phyloP scores from a whole-genome alignment of 2,329 filamentous ascomycete species.

The Fusarium pseudoanthophilum region DNA sequence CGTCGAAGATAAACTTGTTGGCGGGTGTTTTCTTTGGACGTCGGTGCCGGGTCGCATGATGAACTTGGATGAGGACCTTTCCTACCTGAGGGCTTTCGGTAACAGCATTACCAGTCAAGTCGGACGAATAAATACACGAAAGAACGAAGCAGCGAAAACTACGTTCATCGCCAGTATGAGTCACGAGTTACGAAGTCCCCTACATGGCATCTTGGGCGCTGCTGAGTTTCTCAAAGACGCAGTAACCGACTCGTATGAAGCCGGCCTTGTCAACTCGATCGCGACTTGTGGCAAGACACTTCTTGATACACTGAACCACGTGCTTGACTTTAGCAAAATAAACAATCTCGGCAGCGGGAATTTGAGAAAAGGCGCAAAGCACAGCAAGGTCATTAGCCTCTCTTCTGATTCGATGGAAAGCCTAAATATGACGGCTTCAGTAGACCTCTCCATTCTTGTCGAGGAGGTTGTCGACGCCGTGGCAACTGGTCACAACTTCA shows the following conservation, averaged over 20 bases:
- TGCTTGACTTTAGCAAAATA: slow-evolving; percentile 58
- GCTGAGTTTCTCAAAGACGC: slow-evolving; percentile 61
- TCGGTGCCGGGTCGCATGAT: slow-evolving; percentile 49
- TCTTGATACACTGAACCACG: slow-evolving; percentile 61
- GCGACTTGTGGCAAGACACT: slow-evolving; percentile 60
- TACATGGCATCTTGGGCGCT: slow-evolving; percentile 67
- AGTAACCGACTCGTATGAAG: slow-evolving; percentile 51
- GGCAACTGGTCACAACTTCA: slow-evolving; percentile 52
- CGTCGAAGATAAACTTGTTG: slow-evolving; percentile 48
- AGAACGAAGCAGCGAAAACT: slow-evolving; percentile 63
- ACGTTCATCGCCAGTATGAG: slow-evolving; percentile 70
- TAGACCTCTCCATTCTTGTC: slow-evolving; percentile 49
- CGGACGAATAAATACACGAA: slow-evolving; percentile 62
- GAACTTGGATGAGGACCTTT: slow-evolving; percentile 50
- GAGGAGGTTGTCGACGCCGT: slow-evolving; percentile 56
- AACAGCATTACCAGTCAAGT: slow-evolving; percentile 61
- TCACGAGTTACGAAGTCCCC: slow-evolving; percentile 65
- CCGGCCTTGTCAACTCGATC: slow-evolving; percentile 57
- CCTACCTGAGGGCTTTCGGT: slow-evolving; percentile 49
- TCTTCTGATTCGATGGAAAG: slow-evolving; percentile 48
- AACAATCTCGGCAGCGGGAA: slow-evolving; percentile 49
- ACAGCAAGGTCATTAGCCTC: slow-evolving; percentile 35
- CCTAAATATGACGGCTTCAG: slow-evolving; percentile 46
- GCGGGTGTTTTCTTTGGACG: slow-evolving; percentile 52
- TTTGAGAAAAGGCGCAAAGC: slow-evolving; percentile 31